Evolutionary conservation across 1,139 yeast genomes (phyloP), one percentile per base, ranked within the genome.

Genomic region (Yamadazyma atlantica): DNA sequence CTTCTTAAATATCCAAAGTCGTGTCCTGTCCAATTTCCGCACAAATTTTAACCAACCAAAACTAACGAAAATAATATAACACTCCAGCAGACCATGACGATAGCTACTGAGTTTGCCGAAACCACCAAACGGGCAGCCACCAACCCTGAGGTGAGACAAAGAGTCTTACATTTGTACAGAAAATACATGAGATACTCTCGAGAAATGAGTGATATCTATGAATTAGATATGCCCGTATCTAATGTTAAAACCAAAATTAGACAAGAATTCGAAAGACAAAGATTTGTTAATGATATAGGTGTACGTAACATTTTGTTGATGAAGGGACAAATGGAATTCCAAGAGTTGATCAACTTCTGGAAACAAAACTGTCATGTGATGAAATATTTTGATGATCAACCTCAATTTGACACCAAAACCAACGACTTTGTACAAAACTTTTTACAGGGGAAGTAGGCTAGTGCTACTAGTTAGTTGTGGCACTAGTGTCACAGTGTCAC

Each of bases 301-400:
- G 78, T 84, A 30, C 69, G 75, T 48, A 87, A 86, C 60, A 73
- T 85, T 13, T 70, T 86, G 42, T 78, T 80, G 51, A 80, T 85
- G 70, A 84, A 85, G 68, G 95, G 94, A 6, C 92, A 85, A 55
- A 85, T 85, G 92, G 96, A 87, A 63, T 87, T 81, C 62, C 96
- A 87, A 60, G 96, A 87, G 59, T 75, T 86, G 57, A 73, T 84
- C 54, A 87, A 87, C 66, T 87, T 86, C 69, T 87, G 96, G 96
- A 87, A 87, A 63, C 95, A 87, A 68, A 83, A 80, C 57, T 79
- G 92, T 51, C 95, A 87, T 63, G 89, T 87, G 29, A 71, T 85
- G 79, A 80, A 84, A 65, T 86, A 81, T 67, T 86, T 86, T 53
- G 86, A 82, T 51, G 81, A 80, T 53, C 85, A 78, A 60, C 74